A percentile compares a stretch with the other conserved stretches of the same genome.
These are phyloP conservation scores for Aspergillus aculeatinus DNA, from an alignment of 2,329 filamentous ascomycete genomes.

Conservation along the genomic window DNA sequence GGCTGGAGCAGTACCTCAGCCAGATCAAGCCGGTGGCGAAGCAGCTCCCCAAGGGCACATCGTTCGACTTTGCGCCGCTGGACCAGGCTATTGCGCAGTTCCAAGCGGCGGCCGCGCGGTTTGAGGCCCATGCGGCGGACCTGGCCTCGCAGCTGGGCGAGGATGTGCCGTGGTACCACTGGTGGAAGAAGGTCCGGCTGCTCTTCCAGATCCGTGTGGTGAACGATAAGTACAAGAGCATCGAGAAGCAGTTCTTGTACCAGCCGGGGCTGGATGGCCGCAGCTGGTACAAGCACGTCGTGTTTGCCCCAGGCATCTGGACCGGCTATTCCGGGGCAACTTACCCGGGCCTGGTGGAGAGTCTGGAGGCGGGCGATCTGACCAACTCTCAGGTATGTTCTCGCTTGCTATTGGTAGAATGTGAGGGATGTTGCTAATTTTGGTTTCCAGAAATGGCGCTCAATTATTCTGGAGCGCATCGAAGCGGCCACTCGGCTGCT, in stretches of 20 bases:
- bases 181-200: constrained; percentile 65
- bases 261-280: constrained; percentile 73
- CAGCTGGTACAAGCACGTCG: constrained; percentile 90
- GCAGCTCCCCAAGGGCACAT: constrained; percentile 22
- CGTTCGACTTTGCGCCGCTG: constrained; percentile 47
- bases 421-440: neutral
- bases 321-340: constrained; percentile 81
- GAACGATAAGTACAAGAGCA: constrained; percentile 78
- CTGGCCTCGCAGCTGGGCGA: constrained; percentile 51
- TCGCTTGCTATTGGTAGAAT: constrained; percentile 5
- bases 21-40: constrained; percentile 28
- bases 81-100: constrained; percentile 52
- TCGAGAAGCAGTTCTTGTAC: constrained; percentile 80
- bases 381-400: constrained; percentile 51
- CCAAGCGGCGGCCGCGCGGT: constrained; percentile 47
- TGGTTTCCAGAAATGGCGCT: constrained; percentile 41
- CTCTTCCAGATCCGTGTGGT: constrained; percentile 62
- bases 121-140: constrained; percentile 53
- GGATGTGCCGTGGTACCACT: constrained; percentile 75
- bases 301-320: constrained; percentile 89
- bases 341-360: constrained; percentile 64
- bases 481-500: constrained; percentile 33
- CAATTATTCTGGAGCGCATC: constrained; percentile 40
- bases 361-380: constrained; percentile 53
- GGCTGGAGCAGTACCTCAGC: constrained; percentile 50